Evolutionary conservation across 2,329 filamentous ascomycete genomes (phyloP), one percentile per base, ranked within the genome.

Genomic region (Hymenoscyphus albidus): DNA sequence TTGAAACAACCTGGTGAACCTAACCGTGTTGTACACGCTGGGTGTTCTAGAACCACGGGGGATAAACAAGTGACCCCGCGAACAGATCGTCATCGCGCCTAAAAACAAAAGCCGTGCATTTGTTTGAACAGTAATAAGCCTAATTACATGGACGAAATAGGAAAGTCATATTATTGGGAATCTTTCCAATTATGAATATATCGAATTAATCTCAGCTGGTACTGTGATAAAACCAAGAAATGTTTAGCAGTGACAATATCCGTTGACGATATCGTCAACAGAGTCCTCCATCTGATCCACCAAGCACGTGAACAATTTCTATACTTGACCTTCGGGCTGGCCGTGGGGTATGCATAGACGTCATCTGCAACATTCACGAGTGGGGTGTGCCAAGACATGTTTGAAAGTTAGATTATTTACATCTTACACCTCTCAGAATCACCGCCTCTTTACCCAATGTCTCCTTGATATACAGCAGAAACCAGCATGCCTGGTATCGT

Each of bases 401-500:
- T 18, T 22, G 18, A 10, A 54, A 10, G 12, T 54, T 3, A 14
- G 18, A 27, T 13, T 54, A 54, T 54, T 54, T 54, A 54, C 48
- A 54, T 22, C 18, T 12, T 54, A 35, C 48, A 54, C 18, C 48
- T 10, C 1, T 12, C 48, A 9, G 10, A 44, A 12, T 27, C 48
- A 3, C 48, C 48, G 18, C 48, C 18, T 18, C 48, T 13, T 54
- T 18, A 1, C 48, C 18, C 66, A 57, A 71, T 71, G 70, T 40
- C 58, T 63, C 51, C 59, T 42, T 58, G 40, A 62, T 70, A 70
- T 62, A 64, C 62, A 59, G 35, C 60, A 54, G 48, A 54, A 35
- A 35, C 66, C 65, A 72, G 69, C 22, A 76, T 76, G 74, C 73
- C 74, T 71, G 70, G 74, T 66, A 65, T 76, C 55, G 72, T 67